Conservation (phyloP, 2,329 filamentous ascomycete species). For the Volutella citrinella region DNA sequence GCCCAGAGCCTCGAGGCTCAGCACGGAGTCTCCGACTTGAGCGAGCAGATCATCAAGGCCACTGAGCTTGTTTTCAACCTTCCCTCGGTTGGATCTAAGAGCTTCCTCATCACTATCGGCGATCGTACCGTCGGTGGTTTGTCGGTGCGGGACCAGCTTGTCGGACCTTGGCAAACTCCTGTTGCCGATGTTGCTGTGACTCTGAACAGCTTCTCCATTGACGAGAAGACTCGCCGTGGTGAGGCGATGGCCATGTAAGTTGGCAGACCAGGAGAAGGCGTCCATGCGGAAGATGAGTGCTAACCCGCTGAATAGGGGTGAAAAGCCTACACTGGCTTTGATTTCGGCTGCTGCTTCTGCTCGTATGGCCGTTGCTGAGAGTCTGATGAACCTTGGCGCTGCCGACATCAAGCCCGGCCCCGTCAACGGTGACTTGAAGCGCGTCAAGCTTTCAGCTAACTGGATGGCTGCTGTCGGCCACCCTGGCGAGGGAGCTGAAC, state of each 20-base stretch:
- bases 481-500: constrained; percentile 83
- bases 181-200: constrained; percentile 94
- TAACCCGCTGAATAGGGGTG: no score
- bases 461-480: constrained; percentile 99
- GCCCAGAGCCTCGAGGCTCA: constrained; percentile 61
- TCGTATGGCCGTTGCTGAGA: constrained; percentile 94
- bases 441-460: constrained; percentile 89
- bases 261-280: no score
- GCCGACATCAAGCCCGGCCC: constrained; percentile 52
- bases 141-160: constrained; percentile 88
- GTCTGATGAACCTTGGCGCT: constrained; percentile 88
- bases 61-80: constrained; percentile 78
- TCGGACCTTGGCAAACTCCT: constrained; percentile 92
- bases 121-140: constrained; percentile 90
- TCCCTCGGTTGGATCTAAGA: constrained; percentile 93
- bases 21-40: constrained; percentile 49
- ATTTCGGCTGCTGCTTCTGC: constrained; percentile 89
- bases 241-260: constrained; percentile 88
- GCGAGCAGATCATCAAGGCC: constrained; percentile 48
- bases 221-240: constrained; percentile 68
- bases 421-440: constrained; percentile 61
- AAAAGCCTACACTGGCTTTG: constrained; percentile 83
- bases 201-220: constrained; percentile 69
- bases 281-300: no score
- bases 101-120: constrained; percentile 94